A percentile compares a stretch with the other conserved stretches of the same genome.
Conservation (phyloP, 192 early-diverging fungal species). For the Coemansia sp. region DNA sequence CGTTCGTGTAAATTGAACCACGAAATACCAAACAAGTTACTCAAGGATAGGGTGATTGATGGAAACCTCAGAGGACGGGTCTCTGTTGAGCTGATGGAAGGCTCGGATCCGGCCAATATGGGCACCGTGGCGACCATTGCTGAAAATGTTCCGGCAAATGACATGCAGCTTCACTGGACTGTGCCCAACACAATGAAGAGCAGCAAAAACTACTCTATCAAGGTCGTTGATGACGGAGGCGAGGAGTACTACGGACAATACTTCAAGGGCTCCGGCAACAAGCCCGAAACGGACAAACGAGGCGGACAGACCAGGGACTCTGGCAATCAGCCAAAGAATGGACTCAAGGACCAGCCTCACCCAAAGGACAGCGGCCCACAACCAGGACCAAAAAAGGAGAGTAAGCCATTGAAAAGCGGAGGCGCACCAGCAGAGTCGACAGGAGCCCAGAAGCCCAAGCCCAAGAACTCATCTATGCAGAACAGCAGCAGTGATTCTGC, state of each 20-base stretch:
- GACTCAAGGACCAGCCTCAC: conserved; percentile 1
- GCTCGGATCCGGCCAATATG: conserved; percentile 43
- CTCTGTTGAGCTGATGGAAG: conserved; percentile 55
- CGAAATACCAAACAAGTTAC: neutral
- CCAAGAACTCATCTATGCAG: conserved; percentile 9
- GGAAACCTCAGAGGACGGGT: conserved; percentile 32
- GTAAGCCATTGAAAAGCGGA: conserved; percentile 16
- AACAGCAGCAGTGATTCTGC: neutral
- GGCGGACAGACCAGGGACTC: conserved; percentile 3
- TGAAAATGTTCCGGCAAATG: conserved; percentile 42
- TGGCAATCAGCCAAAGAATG: neutral
- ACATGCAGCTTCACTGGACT: conserved; percentile 35
- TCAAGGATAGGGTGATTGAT: conserved; percentile 26
- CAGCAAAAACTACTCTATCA: conserved; percentile 53
- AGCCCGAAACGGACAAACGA: conserved; percentile 20
- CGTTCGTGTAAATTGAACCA: neutral
- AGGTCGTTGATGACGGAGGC: conserved; percentile 47
- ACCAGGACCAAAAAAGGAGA: conserved; percentile 14
- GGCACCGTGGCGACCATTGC: conserved; percentile 45
- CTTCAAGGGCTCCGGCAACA: conserved; percentile 39
- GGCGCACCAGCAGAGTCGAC: neutral
- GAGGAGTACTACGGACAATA: conserved; percentile 53
- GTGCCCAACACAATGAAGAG: conserved; percentile 43
- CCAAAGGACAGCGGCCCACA: neutral
- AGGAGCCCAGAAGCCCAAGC: conserved; percentile 11